phyloP scores from a whole-genome alignment of 495 filamentous ascomycete genomes.

The Aspergillus affinis region DNA sequence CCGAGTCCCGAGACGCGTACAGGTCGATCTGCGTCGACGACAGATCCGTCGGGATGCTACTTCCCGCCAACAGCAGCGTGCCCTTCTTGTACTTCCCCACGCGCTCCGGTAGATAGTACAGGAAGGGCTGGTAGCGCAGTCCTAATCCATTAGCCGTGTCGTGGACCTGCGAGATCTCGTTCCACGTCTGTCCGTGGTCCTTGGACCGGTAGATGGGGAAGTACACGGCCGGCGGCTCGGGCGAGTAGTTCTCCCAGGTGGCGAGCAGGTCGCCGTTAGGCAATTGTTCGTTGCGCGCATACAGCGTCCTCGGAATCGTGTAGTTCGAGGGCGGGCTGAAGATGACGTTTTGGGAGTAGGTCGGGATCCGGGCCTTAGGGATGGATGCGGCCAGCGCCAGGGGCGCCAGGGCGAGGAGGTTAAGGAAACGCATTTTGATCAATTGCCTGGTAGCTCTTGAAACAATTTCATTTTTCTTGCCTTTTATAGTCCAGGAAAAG shows the following conservation, averaged over 20 bases:
- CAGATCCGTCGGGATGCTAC: conserved; percentile 62
- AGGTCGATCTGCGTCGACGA: conserved; percentile 65
- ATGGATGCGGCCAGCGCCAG: conserved; percentile 17
- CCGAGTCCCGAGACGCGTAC: conserved; percentile 60
- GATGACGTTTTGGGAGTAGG: conserved; percentile 25
- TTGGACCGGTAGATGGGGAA: conserved; percentile 51
- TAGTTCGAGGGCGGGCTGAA: conserved; percentile 37
- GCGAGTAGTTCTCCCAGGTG: conserved; percentile 63
- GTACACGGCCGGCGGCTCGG: conserved; percentile 51
- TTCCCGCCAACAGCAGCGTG: conserved; percentile 62
- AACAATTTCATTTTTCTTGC: not conserved
- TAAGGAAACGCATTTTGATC: conserved; percentile 13
- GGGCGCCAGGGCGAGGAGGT: conserved; percentile 21
- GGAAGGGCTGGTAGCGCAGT: conserved; percentile 65
- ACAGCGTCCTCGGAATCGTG: conserved; percentile 32
- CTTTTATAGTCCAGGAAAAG: not conserved
- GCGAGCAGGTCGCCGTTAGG: conserved; percentile 27
- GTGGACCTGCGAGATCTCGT: conserved; percentile 56
- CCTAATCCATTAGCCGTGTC: conserved; percentile 65
- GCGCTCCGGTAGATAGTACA: conserved; percentile 57
- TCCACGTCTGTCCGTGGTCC: conserved; percentile 63
- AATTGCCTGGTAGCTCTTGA: not conserved
- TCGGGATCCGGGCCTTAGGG: conserved; percentile 9
- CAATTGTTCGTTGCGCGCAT: conserved; percentile 25
- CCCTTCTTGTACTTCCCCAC: conserved; percentile 58